Conservation (phyloP, 495 filamentous ascomycete species). For the Talaromyces wortmannii region DNA sequence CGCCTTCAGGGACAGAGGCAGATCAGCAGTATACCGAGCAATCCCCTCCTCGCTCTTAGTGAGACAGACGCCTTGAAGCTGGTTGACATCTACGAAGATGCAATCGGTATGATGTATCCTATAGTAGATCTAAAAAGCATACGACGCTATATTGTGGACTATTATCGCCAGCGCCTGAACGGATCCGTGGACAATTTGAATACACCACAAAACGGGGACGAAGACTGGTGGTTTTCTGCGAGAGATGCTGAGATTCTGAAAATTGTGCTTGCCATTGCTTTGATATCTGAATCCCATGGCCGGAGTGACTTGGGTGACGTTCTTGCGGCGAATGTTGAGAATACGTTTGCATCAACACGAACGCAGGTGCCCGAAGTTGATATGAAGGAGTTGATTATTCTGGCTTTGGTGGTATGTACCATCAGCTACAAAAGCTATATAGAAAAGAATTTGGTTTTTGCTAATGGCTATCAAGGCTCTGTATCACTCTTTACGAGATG, state of each 20-base stretch:
- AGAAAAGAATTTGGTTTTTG: not conserved
- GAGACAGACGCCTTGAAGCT: conserved; percentile 64
- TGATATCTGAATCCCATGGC: conserved; percentile 66
- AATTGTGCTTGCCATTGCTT: conserved; percentile 64
- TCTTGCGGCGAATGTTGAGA: conserved; percentile 65
- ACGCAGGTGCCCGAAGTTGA: conserved; percentile 58
- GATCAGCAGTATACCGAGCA: conserved; percentile 19
- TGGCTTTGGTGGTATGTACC: conserved; percentile 56
- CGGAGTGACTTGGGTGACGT: conserved; percentile 63
- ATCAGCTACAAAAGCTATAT: not conserved
- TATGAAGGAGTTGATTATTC: conserved; percentile 60
- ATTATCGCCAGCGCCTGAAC: conserved; percentile 47
- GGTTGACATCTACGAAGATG: conserved; percentile 67
- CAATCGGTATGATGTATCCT: conserved; percentile 78
- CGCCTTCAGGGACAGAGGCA: not conserved
- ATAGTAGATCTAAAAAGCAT: conserved; percentile 65
- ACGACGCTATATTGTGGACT: conserved; percentile 31
- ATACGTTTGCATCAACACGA: conserved; percentile 49
- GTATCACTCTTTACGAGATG: conserved; percentile 74
- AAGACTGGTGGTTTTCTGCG: conserved; percentile 46
- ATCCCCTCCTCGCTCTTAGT: conserved; percentile 58
- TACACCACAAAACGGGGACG: conserved; percentile 33
- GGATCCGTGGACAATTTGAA: conserved; percentile 38
- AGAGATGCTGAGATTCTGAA: conserved; percentile 67
- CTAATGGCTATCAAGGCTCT: conserved; percentile 47